These are phyloP conservation scores for Candida sanyaensis DNA, from an alignment of 1,139 yeast genomes.

Conservation along the genomic window DNA sequence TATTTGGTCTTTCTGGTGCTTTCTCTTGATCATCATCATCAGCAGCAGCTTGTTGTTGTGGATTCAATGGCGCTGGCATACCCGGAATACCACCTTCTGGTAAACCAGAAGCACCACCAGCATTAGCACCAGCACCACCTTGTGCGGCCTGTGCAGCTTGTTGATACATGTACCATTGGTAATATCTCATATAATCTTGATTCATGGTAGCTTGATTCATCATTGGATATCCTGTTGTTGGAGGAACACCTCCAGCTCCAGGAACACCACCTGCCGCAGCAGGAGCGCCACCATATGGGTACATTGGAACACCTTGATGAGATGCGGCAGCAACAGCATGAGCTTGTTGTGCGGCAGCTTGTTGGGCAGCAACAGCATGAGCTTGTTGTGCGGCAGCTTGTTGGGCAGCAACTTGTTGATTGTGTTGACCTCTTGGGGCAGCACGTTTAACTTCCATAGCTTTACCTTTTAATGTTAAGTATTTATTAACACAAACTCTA, in stretches of 20 bases:
- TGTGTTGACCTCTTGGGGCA: slow-evolving; percentile 78
- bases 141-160: slow-evolving; percentile 31
- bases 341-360: slow-evolving; percentile 29
- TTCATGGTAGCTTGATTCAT: slow-evolving; percentile 78
- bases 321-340: slow-evolving; percentile 8
- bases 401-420: slow-evolving; percentile 36
- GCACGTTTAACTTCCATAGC: slow-evolving; percentile 97
- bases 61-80: slow-evolving; percentile 50
- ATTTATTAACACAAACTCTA: slow-evolving; percentile 81
- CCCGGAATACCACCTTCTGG: slow-evolving; percentile 35
- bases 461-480: slow-evolving; percentile 81
- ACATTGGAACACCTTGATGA: slow-evolving; percentile 17
- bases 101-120: slow-evolving; percentile 16
- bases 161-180: slow-evolving; percentile 69
- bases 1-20: slow-evolving; percentile 10
- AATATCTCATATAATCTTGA: slow-evolving; percentile 86
- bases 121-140: slow-evolving; percentile 12
- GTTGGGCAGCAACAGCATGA: slow-evolving; percentile 25
- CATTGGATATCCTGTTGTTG: slow-evolving; percentile 3
- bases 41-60: slow-evolving; percentile 51
- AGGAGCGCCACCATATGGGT: slow-evolving; percentile 25
- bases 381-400: slow-evolving; percentile 32
- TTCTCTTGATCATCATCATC: slow-evolving; percentile 22
- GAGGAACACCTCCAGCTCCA: background rate
- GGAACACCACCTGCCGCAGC: background rate